Conservation (phyloP, 2,329 filamentous ascomycete species). For the Trichophyton equinum region DNA sequence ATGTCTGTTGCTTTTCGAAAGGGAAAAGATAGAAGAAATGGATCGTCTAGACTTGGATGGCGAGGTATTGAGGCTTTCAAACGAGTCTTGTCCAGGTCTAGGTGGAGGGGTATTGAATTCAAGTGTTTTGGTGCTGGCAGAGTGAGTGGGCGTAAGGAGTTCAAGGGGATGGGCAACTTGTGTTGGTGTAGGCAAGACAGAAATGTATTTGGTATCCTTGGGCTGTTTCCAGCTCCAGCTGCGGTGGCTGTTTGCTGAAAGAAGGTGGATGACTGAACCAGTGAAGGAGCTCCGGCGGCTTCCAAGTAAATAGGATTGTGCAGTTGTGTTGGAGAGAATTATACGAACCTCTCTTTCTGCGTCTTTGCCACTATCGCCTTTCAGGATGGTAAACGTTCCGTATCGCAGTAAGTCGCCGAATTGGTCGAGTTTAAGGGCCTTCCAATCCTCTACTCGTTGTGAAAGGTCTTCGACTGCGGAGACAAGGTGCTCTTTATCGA, state of each 20-base stretch:
- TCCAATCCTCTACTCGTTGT: constrained; percentile 87
- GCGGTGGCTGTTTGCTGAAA: not conserved
- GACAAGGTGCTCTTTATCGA: constrained; percentile 72
- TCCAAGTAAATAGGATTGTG: not conserved
- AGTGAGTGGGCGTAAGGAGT: not conserved
- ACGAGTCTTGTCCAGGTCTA: not conserved
- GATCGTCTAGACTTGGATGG: not conserved
- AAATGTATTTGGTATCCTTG: not conserved
- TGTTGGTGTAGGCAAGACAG: not conserved
- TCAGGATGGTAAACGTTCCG: constrained; percentile 83
- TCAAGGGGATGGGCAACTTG: not conserved
- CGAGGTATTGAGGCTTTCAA: not conserved
- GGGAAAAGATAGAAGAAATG: not conserved
- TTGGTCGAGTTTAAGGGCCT: constrained; percentile 76
- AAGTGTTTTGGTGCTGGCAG: not conserved
- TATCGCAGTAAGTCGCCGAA: constrained; percentile 82
- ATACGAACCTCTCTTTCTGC: constrained; percentile 72
- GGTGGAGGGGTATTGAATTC: constrained; percentile 1
- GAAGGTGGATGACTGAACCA: constrained; percentile 2
- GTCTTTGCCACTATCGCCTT: constrained; percentile 67
- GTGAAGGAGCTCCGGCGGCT: constrained; percentile 2
- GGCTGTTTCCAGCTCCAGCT: constrained; percentile 1
- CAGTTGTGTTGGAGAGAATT: constrained; percentile 7
- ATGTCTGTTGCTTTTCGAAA: not conserved
- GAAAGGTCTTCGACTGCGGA: constrained; percentile 75